Percentiles rank a stretch among this genome's conserved stretches.
These are phyloP conservation scores for Aspergillus taichungensis DNA, from an alignment of 495 filamentous ascomycete genomes.

Conservation along the genomic window DNA sequence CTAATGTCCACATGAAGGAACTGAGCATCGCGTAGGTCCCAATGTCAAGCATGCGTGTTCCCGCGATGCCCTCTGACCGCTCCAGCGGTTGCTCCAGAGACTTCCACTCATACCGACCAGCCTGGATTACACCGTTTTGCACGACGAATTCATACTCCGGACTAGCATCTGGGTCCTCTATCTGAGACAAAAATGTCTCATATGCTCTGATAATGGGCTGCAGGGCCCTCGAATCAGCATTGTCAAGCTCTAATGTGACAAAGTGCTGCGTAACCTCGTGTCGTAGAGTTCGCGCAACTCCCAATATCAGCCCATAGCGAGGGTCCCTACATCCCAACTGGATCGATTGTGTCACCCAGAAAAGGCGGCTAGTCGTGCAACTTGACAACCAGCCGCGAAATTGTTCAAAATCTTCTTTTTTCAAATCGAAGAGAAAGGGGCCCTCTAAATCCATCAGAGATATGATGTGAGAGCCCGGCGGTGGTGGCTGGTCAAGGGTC, in stretches of 20 bases:
- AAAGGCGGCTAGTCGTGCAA: background rate
- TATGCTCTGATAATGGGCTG: constrained; percentile 11
- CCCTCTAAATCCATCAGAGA: constrained; percentile 23
- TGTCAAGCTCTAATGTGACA: constrained; percentile 32
- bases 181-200: constrained; percentile 10
- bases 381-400: constrained; percentile 14
- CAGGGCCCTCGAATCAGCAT: constrained; percentile 6
- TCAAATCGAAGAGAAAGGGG: constrained; percentile 20
- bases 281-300: constrained; percentile 32
- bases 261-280: constrained; percentile 29
- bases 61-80: background rate
- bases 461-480: constrained; percentile 19
- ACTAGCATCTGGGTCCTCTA: background rate
- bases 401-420: constrained; percentile 1
- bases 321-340: constrained; percentile 33
- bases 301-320: constrained; percentile 23
- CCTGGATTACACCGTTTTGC: constrained; percentile 14
- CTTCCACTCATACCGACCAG: constrained; percentile 21
- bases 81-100: constrained; percentile 11
- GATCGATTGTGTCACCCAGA: constrained; percentile 35
- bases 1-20: constrained; percentile 16
- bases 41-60: constrained; percentile 10
- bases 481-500: constrained; percentile 14
- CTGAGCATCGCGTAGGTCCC: constrained; percentile 15
- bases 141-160: constrained; percentile 29